These are phyloP conservation scores for Ogataea populi-albae DNA, from an alignment of 805 yeast genomes.

Conservation along the genomic window DNA sequence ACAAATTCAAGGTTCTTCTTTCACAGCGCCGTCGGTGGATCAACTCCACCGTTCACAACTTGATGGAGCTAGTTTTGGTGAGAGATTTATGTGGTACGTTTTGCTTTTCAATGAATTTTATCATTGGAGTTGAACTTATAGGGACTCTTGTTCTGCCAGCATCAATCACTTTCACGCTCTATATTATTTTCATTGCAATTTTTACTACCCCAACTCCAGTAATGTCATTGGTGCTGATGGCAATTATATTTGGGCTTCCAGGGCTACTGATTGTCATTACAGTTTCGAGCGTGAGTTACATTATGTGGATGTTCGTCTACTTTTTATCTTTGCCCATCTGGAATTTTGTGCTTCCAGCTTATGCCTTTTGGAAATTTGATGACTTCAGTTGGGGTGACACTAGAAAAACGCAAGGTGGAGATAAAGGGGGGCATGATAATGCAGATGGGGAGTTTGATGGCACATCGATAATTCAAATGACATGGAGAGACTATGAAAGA, in stretches of 20 bases:
- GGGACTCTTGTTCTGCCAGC: slow-evolving; percentile 90
- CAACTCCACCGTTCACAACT: slow-evolving; percentile 89
- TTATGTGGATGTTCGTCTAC: slow-evolving; percentile 78
- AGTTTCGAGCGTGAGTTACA: slow-evolving; percentile 66
- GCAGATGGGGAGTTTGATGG: slow-evolving; percentile 85
- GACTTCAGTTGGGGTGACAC: slow-evolving; percentile 98
- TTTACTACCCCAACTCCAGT: slow-evolving; percentile 73
- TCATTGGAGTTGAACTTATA: slow-evolving; percentile 74
- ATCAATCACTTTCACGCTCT: slow-evolving; percentile 78
- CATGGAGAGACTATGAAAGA: slow-evolving; percentile 92
- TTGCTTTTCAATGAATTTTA: slow-evolving; percentile 93
- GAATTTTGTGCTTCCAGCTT: slow-evolving; percentile 84
- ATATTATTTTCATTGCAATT: slow-evolving; percentile 70
- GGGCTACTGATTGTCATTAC: slow-evolving; percentile 79
- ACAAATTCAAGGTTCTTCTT: slow-evolving; percentile 67
- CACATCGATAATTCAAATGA: slow-evolving; percentile 82
- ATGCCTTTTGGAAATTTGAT: slow-evolving; percentile 93
- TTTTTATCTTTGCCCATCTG: slow-evolving; percentile 84
- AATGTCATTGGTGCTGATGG: slow-evolving; percentile 72
- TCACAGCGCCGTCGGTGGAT: slow-evolving; percentile 98
- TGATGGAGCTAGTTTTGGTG: slow-evolving; percentile 81
- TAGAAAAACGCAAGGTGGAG: slow-evolving; percentile 70
- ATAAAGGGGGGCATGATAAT: slow-evolving; percentile 65
- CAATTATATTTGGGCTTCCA: slow-evolving; percentile 79
- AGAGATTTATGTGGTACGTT: slow-evolving; percentile 91